Evolutionary conservation across 2,329 filamentous ascomycete species (phyloP).

Genomic region (Akanthomyces lecanii): DNA sequence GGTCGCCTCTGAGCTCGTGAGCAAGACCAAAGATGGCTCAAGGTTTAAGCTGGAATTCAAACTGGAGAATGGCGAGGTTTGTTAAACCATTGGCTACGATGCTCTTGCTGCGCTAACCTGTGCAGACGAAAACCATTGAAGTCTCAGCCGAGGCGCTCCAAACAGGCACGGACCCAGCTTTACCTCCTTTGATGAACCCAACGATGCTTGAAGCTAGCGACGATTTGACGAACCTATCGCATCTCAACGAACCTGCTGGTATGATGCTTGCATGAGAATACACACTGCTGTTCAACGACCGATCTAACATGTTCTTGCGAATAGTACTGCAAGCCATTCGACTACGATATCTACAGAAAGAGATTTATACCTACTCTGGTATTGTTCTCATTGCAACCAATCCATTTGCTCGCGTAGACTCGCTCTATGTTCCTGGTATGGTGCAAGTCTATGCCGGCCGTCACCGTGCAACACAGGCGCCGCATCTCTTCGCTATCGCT

Average conservation of each 20-base stretch:
- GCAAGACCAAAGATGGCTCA: constrained; percentile 77
- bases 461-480: constrained; percentile 92
- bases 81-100: constrained; percentile 14
- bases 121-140: constrained; percentile 72
- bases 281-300: not conserved
- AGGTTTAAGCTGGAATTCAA: constrained; percentile 86
- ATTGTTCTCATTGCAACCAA: constrained; percentile 98
- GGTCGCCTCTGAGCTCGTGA: constrained; percentile 90
- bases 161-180: constrained; percentile 68
- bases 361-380: constrained; percentile 99
- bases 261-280: constrained; percentile 29
- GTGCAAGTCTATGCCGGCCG: constrained; percentile 99
- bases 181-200: constrained; percentile 96
- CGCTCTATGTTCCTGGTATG: constrained; percentile 97
- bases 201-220: constrained; percentile 98
- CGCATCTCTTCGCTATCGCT: constrained; percentile 96
- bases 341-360: constrained; percentile 94
- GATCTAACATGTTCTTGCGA: constrained; percentile 22
- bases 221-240: constrained; percentile 93
- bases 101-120: constrained; percentile 18
- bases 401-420: constrained; percentile 95
- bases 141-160: constrained; percentile 73
- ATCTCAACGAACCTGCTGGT: constrained; percentile 98
- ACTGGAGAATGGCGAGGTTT: constrained; percentile 88
- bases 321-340: constrained; percentile 95